phyloP scores from a whole-genome alignment of 805 yeast genomes.

The Candida corydali region DNA sequence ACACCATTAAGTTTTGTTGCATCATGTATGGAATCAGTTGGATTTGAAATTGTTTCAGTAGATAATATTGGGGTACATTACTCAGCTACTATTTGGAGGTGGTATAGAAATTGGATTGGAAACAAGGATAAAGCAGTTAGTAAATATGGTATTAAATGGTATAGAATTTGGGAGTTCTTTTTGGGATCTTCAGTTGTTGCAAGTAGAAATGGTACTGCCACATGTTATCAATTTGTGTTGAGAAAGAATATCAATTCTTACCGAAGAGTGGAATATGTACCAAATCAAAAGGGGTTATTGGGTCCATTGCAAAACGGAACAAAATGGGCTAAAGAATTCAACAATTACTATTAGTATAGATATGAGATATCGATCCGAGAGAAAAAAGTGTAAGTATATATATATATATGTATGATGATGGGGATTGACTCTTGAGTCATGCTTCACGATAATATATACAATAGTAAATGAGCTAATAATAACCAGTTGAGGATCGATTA shows the following conservation, averaged over 20 bases:
- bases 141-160: constrained; percentile 89
- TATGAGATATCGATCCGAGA: no score
- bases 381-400: no score
- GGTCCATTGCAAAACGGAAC: constrained; percentile 53
- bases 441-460: no score
- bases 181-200: constrained; percentile 77
- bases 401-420: no score
- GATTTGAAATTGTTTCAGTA: constrained; percentile 77
- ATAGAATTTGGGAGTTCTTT: constrained; percentile 89
- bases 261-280: constrained; percentile 79
- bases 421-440: no score
- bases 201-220: constrained; percentile 90
- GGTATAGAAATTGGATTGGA: constrained; percentile 93
- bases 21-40: constrained; percentile 72
- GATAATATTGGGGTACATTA: constrained; percentile 93
- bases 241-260: constrained; percentile 85
- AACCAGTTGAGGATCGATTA: no score
- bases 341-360: constrained; percentile 8
- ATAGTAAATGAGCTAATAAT: no score
- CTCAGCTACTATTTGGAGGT: constrained; percentile 86
- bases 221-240: constrained; percentile 85
- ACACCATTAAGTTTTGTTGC: constrained; percentile 86
- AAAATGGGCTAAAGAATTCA: constrained; percentile 48
- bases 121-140: constrained; percentile 71
- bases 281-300: constrained; percentile 69